A percentile compares a stretch with the other conserved stretches of the same genome.
These are phyloP conservation scores for Orbilia brochopaga DNA, from an alignment of 2,329 filamentous ascomycete genomes.

Conservation along the genomic window DNA sequence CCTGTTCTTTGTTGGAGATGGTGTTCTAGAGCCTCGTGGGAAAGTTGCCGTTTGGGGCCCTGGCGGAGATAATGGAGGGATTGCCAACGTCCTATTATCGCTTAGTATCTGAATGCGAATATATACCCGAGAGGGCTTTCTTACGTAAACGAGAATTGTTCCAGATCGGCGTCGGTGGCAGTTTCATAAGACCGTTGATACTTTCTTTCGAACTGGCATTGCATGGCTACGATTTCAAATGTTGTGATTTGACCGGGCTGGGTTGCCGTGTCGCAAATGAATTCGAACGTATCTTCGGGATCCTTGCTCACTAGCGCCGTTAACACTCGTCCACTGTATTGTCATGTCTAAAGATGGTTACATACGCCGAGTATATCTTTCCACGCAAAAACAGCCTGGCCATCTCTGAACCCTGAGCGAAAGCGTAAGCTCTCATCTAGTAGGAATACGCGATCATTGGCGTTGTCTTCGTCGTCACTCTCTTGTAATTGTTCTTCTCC, in stretches of 20 bases:
- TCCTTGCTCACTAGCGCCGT: conserved; percentile 61
- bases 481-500: conserved; percentile 92
- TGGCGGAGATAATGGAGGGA: conserved; percentile 20
- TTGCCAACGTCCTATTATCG: conserved; percentile 8
- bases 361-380: conserved; percentile 78
- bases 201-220: conserved; percentile 98
- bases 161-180: conserved; percentile 79
- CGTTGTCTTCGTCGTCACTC: conserved; percentile 85
- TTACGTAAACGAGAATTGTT: conserved; percentile 75
- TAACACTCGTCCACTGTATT: neutral
- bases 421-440: conserved; percentile 92
- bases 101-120: neutral
- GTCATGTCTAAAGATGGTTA: neutral
- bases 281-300: conserved; percentile 93
- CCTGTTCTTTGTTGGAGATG: neutral
- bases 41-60: conserved; percentile 1
- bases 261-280: conserved; percentile 83
- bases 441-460: conserved; percentile 96
- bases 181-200: conserved; percentile 79
- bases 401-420: conserved; percentile 79
- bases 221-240: conserved; percentile 80
- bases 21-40: neutral
- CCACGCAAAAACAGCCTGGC: conserved; percentile 90
- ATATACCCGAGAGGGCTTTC: conserved; percentile 1
- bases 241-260: conserved; percentile 73